These are phyloP conservation scores for Phytophthora syringae DNA, from an alignment of 352 stramenopile species.

Conservation along the genomic window DNA sequence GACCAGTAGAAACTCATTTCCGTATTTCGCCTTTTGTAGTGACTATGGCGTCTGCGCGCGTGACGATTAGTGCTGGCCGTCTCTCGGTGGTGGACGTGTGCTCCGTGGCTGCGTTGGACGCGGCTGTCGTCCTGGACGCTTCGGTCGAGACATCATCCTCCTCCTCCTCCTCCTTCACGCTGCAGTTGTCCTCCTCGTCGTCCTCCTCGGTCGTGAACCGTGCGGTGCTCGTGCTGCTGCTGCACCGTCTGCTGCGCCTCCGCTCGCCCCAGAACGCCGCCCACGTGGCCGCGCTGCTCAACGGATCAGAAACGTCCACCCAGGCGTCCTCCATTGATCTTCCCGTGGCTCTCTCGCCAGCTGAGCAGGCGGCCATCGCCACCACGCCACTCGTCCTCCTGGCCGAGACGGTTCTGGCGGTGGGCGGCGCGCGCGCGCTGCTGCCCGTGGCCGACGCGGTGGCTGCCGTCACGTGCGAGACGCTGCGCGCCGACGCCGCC, in stretches of 20 bases:
- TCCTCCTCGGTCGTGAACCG: slow-evolving; percentile 26
- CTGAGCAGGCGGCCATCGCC: slow-evolving; percentile 46
- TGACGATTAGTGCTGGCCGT: slow-evolving; percentile 61
- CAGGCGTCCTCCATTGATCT: slow-evolving; percentile 40
- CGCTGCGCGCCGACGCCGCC: slow-evolving; percentile 56
- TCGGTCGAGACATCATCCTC: slow-evolving; percentile 13
- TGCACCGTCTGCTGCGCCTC: slow-evolving; percentile 55
- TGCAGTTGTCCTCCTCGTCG: slow-evolving; percentile 12
- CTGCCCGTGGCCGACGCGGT: slow-evolving; percentile 76
- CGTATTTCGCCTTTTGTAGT: background rate
- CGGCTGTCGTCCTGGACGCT: slow-evolving; percentile 49
- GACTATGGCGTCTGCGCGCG: slow-evolving; percentile 51
- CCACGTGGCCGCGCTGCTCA: slow-evolving; percentile 66
- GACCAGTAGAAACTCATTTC: slow-evolving; percentile 36
- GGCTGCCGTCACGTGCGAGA: slow-evolving; percentile 86
- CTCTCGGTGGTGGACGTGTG: slow-evolving; percentile 71
- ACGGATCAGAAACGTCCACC: slow-evolving; percentile 45
- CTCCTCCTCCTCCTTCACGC: slow-evolving; percentile 14
- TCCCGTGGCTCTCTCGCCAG: slow-evolving; percentile 42
- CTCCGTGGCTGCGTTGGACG: slow-evolving; percentile 56
- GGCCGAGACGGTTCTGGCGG: slow-evolving; percentile 57
- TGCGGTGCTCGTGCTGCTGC: slow-evolving; percentile 46
- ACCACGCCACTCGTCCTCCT: slow-evolving; percentile 52
- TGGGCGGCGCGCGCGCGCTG: slow-evolving; percentile 71
- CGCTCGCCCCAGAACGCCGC: slow-evolving; percentile 40